Base-by-base conservation (phyloP, 2,329 filamentous ascomycete genomes). In the Lasiodiplodia theobromae region DNA sequence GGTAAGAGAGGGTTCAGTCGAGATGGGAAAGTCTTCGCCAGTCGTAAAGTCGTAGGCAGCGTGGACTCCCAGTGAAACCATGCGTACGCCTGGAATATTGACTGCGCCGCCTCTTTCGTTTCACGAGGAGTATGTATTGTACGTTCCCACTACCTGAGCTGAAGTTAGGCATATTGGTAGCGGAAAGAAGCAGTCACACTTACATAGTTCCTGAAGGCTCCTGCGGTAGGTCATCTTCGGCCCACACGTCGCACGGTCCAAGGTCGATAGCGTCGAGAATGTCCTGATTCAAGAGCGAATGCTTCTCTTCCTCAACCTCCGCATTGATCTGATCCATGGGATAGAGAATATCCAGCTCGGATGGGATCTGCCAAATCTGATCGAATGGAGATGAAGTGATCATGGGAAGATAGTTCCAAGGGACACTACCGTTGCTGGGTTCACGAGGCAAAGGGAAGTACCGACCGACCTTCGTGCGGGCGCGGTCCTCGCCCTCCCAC, bases 401-500 rank as follows among this genome's bases (percentile, higher is more conserved):
- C 28, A 76, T 74, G 6, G 76, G 72, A 2, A 81, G 75, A 67
- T 83, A 79, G 66, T 77, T 77, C 82, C 82, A 85, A 6, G 74
- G 73, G 21, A 83, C 77, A 3, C 77, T 78, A 4, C 74, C 73
- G 57, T 81, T 79, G n/a, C 77, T 77, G 7, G 75, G 72, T 57
- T 82, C 78, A 6, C 83, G 80, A 38, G 83, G 82, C 12, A 81
- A 71, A n/a, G 80, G 78, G 4, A 80, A 73, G 71, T 79, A 84
- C 21, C 83, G 73, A 25, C 82, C 81, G 53, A 79, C 77, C 40
- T 73, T 74, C 2, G 81, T 84, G 52, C 82, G 78, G 16, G 82
- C 80, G 12, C 83, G 79, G 38, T 82, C 82, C 51, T 83, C 80
- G 0, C 83, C 83, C 70, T 85, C 82, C 77, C 82, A 84, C 70